Base-by-base conservation (phyloP, 2,329 filamentous ascomycete genomes). In the Fusarium aywerte region DNA sequence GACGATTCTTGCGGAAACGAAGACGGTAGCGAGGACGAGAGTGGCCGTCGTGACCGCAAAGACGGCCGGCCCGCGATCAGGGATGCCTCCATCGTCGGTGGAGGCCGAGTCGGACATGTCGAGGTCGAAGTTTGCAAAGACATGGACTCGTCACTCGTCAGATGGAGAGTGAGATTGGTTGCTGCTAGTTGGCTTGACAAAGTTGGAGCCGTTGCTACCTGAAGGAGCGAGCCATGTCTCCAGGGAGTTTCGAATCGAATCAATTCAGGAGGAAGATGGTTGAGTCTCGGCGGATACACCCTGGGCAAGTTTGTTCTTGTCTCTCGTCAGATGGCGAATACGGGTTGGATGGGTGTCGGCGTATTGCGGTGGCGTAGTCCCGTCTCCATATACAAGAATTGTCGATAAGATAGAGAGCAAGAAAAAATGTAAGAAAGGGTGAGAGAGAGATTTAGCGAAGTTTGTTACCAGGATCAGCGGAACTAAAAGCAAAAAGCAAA, bases 1-100 rank as follows among this genome's bases (percentile, higher is more conserved):
- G 39, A 92, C 80, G 69, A 97, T 82, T 54, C 94, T 89, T 33
- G 92, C 85, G 39, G 83, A 83, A 69, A 97, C 92, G 75, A 97
- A 95, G 54, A 91, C 74, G 36, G 90, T 90, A 50, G 92, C 88
- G 51, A 94, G 77, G 21, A 85, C 84, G 64, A 94, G 84, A 50
- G 90, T 92, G 20, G 85, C 81, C 8, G 87, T 85, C n/a, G 90
- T 90, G 65, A 93, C 90, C 70, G 86, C 86, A 73, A 93, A 87
- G 51, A 92, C 90, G 35, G 83, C 80, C 56, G 85, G 84, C 21
- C 87, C 86, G 36, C 86, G 84, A 75, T 87, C 80, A 40, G 81
- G 80, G 45, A 82, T 69, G 48, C 73, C 71, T 61, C 71, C 71
- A 71, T 69, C 58, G 56, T 55, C 68, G 40, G 56, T 51, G 57